Evolutionary conservation across 345 rosid genomes (phyloP).

Genomic region (Kandelia obovata): DNA sequence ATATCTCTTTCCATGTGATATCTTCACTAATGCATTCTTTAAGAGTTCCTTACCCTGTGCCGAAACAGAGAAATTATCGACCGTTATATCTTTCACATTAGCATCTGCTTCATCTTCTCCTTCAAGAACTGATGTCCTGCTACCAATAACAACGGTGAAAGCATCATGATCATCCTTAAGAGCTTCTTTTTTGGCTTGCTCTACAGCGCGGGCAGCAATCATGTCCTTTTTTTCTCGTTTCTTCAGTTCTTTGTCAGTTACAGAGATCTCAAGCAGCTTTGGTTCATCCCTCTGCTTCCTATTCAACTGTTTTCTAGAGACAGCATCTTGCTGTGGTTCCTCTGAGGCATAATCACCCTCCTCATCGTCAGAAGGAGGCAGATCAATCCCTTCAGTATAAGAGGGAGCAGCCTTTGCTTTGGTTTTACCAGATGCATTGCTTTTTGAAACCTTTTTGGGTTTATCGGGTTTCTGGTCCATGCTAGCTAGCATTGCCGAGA

Average conservation of each 20-base stretch:
- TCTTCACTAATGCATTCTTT: slow-evolving; percentile 77
- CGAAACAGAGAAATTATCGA: slow-evolving; percentile 87
- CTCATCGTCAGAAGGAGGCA: slow-evolving; percentile 87
- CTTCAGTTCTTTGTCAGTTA: slow-evolving; percentile 76
- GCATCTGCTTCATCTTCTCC: slow-evolving; percentile 88
- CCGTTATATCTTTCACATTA: slow-evolving; percentile 76
- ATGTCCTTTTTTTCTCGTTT: slow-evolving; percentile 76
- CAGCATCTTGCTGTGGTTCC: slow-evolving; percentile 44
- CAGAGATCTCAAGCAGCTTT: slow-evolving; percentile 48
- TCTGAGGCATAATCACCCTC: slow-evolving; percentile 46
- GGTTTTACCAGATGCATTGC: slow-evolving; percentile 21
- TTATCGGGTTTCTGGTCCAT: slow-evolving; percentile 82
- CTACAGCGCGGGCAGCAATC: slow-evolving; percentile 47
- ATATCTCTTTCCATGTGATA: slow-evolving; percentile 94
- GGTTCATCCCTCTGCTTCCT: slow-evolving; percentile 51
- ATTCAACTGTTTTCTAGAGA: slow-evolving; percentile 18
- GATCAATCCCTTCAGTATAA: slow-evolving; percentile 79
- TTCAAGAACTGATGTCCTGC: slow-evolving; percentile 76
- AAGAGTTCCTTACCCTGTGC: slow-evolving; percentile 93
- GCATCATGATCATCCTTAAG: slow-evolving; percentile 93
- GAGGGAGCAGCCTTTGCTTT: slow-evolving; percentile 54
- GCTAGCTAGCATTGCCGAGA: slow-evolving; percentile 74
- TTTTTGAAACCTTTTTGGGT: slow-evolving; percentile 55
- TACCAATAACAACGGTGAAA: slow-evolving; percentile 90
- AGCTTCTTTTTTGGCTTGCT: slow-evolving; percentile 71